Evolutionary conservation across 441 rosid genomes (phyloP).

Genomic region (Melastoma candidum): DNA sequence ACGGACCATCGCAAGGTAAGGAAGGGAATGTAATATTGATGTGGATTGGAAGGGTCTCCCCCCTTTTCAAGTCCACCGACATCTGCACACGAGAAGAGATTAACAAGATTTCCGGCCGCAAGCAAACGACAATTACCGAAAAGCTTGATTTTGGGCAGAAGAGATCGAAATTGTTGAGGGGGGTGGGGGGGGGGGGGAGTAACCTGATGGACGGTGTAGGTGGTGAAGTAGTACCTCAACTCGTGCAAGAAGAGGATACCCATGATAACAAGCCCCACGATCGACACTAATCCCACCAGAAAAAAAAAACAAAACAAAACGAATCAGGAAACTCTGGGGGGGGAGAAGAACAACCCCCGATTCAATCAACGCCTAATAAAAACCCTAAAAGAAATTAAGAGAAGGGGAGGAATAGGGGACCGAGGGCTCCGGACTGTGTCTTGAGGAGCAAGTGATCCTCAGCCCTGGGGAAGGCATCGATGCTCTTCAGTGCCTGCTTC

Average conservation of each 20-base stretch:
- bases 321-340: no score
- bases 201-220: constrained; percentile 93
- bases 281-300: constrained; percentile 63
- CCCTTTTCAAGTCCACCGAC: constrained; percentile 98
- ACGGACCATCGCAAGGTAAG: constrained; percentile 94
- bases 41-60: constrained; percentile 96
- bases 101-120: no score
- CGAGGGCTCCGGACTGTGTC: constrained; percentile 90
- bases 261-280: constrained; percentile 76
- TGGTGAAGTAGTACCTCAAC: constrained; percentile 67
- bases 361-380: no score
- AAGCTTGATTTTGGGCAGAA: no score
- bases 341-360: no score
- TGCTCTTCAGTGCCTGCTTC: constrained; percentile 69
- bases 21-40: constrained; percentile 95
- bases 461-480: constrained; percentile 94
- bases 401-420: constrained; percentile 23
- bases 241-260: constrained; percentile 85
- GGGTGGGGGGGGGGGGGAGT: no score
- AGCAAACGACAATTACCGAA: no score
- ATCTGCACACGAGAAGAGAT: no score
- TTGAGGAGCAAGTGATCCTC: constrained; percentile 95
- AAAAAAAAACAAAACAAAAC: constrained; percentile 9
- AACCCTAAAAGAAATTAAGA: constrained; percentile 36
- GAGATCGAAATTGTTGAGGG: no score